Base-by-base conservation (phyloP, 495 filamentous ascomycete genomes). In the Penicillium argentinense region DNA sequence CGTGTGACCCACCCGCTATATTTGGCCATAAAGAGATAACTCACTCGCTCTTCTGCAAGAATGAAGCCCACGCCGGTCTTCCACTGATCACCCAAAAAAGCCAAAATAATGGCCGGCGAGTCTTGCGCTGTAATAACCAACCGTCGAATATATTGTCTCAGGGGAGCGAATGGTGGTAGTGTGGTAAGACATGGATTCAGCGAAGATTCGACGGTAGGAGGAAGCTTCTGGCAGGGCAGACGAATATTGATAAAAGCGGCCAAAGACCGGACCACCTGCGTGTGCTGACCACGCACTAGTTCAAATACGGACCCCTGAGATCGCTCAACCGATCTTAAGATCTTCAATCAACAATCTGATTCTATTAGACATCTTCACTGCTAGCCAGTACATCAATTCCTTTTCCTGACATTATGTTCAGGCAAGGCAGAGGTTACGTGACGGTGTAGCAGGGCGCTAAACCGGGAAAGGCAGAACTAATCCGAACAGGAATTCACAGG, bases 11-110 rank as follows among this genome's bases (percentile, higher is more conserved):
- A 98, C 13, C 83, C 88, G 12, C 81, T 81, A 58, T 86, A 90
- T 73, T 97, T 98, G 12, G 91, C 90, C 0, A 89, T 86, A 58
- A 97, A 97, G 26, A 98, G 76, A 58, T 91, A 97, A 59, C 97
- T 98, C 21, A 87, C 71, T 30, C 93, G 78, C 68, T 98, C 93
- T 55, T 86, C 82, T 57, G 95, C 84, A 59, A 90, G 85, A 27
- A 97, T 68, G 14, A 80, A 78, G 0, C 87, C 86, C 22, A 97
- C 74, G 0, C 93, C 93, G 7, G 72, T 63, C n/a, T 68, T 57
- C 88, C 91, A 98, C 54, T 89, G 81, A 29, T 87, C 82, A 9
- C 93, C 93, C 57, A 98, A 98, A 66, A 95, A 92, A 16, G 88
- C 85, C 51, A 88, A 85, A 55, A 98, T 72, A 4, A 95, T 77